Percentiles rank a stretch among this genome's conserved stretches.
These are phyloP conservation scores for Metschnikowia lachancei DNA, from an alignment of 805 yeast species.

Conservation along the genomic window DNA sequence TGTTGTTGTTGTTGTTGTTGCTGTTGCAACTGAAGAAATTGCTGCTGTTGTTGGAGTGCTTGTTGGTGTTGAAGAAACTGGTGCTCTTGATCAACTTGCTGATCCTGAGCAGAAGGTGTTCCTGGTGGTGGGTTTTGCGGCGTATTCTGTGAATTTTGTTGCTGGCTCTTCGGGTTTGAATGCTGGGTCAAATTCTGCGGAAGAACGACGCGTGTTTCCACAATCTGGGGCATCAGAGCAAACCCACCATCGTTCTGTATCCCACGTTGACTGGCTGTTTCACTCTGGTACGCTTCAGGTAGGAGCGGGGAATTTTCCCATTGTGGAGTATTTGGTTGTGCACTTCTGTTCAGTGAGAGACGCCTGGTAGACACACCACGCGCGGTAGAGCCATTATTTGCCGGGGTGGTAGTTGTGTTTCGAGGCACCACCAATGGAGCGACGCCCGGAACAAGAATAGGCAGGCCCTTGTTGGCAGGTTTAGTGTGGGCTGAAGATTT, in stretches of 20 bases:
- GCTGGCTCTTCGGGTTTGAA: neutral
- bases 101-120: neutral
- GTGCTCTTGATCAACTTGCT: conserved; percentile 1
- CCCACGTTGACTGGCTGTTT: neutral
- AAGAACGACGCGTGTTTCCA: conserved; percentile 2
- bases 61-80: conserved; percentile 9
- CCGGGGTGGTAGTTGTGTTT: neutral
- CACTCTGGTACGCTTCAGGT: conserved; percentile 1
- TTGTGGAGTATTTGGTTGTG: conserved; percentile 4
- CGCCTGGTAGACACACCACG: neutral
- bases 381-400: neutral
- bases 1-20: conserved; percentile 7
- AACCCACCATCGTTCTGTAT: neutral
- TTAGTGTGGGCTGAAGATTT: conserved; percentile 6
- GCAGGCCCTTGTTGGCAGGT: conserved; percentile 8
- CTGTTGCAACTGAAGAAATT: conserved; percentile 3
- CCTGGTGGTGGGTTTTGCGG: no score
- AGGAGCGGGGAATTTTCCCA: conserved; percentile 4
- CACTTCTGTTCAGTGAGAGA: neutral
- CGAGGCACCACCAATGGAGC: conserved; percentile 11
- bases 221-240: conserved; percentile 3
- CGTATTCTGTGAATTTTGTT: neutral
- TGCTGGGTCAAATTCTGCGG: conserved; percentile 1
- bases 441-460: conserved; percentile 12
- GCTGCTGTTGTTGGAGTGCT: conserved; percentile 9